A percentile compares a stretch with the other conserved stretches of the same genome.
Conservation (phyloP, 73 alveolate genomes). For the Tetrahymena elliotti region DNA sequence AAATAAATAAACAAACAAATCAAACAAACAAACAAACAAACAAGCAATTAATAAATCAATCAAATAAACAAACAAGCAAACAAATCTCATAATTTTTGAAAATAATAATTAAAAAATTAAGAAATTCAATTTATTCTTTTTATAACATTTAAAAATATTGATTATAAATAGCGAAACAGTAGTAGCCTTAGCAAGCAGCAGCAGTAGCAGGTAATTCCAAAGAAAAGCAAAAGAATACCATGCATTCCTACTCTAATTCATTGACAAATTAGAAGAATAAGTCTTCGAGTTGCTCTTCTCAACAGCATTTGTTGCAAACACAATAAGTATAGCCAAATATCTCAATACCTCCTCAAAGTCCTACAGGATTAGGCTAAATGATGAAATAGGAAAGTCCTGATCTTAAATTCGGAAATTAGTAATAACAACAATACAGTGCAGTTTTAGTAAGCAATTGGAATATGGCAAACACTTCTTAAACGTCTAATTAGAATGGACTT, state of each 20-base stretch:
- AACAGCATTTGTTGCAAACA: not conserved
- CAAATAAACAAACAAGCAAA: not conserved
- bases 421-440: not conserved
- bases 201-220: not conserved
- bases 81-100: not conserved
- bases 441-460: not conserved
- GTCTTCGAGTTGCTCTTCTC: not conserved
- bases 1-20: not conserved
- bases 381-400: not conserved
- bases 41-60: not conserved
- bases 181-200: not conserved
- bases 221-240: not conserved
- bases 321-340: not conserved
- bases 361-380: not conserved
- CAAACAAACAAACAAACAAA: not conserved
- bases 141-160: not conserved
- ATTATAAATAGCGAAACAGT: not conserved
- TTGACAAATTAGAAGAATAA: not conserved
- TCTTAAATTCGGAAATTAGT: not conserved
- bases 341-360: not conserved
- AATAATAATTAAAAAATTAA: not conserved
- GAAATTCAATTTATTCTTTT: not conserved
- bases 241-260: not conserved
- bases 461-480: not conserved
- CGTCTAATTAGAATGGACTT: not conserved